phyloP scores from a whole-genome alignment of 1,139 yeast genomes.

The Taphrina deformans region DNA sequence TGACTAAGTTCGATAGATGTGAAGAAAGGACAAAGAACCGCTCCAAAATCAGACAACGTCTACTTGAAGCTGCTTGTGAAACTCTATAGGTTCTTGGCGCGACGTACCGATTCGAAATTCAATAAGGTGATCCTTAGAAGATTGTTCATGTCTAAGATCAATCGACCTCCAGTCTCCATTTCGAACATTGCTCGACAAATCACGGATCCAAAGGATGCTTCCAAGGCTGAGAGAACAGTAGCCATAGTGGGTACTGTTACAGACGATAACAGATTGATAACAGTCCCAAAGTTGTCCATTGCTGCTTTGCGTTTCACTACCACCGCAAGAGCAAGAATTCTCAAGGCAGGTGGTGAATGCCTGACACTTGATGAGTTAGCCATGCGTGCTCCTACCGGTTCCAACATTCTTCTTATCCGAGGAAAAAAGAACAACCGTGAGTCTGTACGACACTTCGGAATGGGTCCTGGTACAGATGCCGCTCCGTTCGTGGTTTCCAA shows the following conservation, averaged over 20 bases:
- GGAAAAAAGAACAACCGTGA: constrained; percentile 99
- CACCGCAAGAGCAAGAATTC: constrained; percentile 96
- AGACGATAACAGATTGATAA: constrained; percentile 91
- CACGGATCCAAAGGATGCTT: constrained; percentile 57
- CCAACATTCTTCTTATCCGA: constrained; percentile 95
- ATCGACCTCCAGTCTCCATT: constrained; percentile 99
- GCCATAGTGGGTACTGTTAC: constrained; percentile 99
- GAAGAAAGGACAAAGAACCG: constrained; percentile 94
- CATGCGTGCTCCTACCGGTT: constrained; percentile 98
- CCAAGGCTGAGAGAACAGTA: constrained; percentile 85
- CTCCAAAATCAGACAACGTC: constrained; percentile 99
- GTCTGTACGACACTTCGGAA: constrained; percentile 99
- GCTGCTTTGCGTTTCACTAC: constrained; percentile 99
- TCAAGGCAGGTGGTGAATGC: constrained; percentile 99
- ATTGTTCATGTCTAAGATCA: constrained; percentile 94
- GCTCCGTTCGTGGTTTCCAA: constrained; percentile 97
- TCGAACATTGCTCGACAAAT: constrained; percentile 86
- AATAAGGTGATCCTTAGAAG: constrained; percentile 94
- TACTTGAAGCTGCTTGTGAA: constrained; percentile 97
- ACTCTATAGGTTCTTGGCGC: constrained; percentile 86
- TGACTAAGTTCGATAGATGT: constrained; percentile 49
- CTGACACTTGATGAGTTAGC: constrained; percentile 99
- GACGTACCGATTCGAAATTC: constrained; percentile 93
- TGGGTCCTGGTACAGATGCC: constrained; percentile 99
- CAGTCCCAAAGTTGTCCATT: constrained; percentile 93